A percentile compares a stretch with the other conserved stretches of the same genome.
These are phyloP conservation scores for Globisporangium radiosum DNA, from an alignment of 352 stramenopile species.

Conservation along the genomic window DNA sequence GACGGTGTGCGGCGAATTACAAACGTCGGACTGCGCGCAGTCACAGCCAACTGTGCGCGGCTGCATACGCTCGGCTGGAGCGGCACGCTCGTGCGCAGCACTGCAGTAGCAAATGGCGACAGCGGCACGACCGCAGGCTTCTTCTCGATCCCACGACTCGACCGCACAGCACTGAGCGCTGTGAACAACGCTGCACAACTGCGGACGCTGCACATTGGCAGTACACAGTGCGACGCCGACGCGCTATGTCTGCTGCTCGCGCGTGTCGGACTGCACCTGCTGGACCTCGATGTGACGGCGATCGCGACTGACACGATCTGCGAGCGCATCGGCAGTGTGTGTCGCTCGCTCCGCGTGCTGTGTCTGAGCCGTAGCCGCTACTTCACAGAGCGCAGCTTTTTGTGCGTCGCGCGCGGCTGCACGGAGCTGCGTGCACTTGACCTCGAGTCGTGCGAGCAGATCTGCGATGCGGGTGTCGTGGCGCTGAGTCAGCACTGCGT, in stretches of 20 bases:
- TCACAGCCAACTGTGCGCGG: slow-evolving; percentile 29
- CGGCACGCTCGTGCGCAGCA: slow-evolving; percentile 52
- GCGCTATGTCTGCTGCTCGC: slow-evolving; percentile 23
- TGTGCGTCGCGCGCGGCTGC: slow-evolving; percentile 31
- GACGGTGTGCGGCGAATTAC: slow-evolving; percentile 54
- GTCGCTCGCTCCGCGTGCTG: slow-evolving; percentile 26
- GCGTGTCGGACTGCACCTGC: slow-evolving; percentile 19
- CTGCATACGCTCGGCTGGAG: slow-evolving; percentile 40
- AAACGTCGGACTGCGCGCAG: slow-evolving; percentile 14
- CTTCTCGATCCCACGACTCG: slow-evolving; percentile 58
- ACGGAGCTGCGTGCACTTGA: slow-evolving; percentile 37
- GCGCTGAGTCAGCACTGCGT: slow-evolving; percentile 27
- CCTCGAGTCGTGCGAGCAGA: slow-evolving; percentile 71
- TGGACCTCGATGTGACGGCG: slow-evolving; percentile 48
- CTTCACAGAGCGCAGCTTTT: slow-evolving; percentile 51
- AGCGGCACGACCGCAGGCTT: slow-evolving; percentile 21
- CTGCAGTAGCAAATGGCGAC: slow-evolving; percentile 9
- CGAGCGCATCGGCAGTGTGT: slow-evolving; percentile 28
- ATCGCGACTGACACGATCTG: slow-evolving; percentile 64
- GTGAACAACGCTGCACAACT: slow-evolving; percentile 19
- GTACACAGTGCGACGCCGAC: slow-evolving; percentile 45
- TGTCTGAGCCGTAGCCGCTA: slow-evolving; percentile 70
- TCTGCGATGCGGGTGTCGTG: slow-evolving; percentile 35
- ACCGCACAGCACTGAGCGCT: slow-evolving; percentile 18
- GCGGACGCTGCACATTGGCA: slow-evolving; percentile 44